Percentiles rank a stretch among this genome's conserved stretches.
Evolutionary conservation across 176 grass and related monocot species (phyloP).

Genomic region (Pontederia crassipes): DNA sequence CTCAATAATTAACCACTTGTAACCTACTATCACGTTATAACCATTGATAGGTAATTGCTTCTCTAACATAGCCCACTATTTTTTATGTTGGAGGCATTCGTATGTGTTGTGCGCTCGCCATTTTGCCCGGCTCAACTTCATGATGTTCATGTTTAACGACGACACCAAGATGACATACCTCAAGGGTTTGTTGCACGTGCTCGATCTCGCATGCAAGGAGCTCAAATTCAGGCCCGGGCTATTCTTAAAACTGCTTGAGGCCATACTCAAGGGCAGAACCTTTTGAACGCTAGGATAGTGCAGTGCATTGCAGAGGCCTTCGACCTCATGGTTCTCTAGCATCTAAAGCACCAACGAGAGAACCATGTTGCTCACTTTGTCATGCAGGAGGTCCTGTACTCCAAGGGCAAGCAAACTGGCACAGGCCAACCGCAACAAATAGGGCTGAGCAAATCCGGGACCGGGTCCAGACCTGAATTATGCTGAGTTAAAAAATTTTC

Average conservation of each 20-base stretch:
- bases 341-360: constrained; percentile 80
- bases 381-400: constrained; percentile 63
- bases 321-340: constrained; percentile 66
- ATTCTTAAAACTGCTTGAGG: constrained; percentile 74
- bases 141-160: constrained; percentile 46
- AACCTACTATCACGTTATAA: too few relatives aligned
- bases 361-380: constrained; percentile 82
- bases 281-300: constrained; percentile 87
- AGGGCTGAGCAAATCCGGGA: constrained; percentile 48
- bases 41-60: too few relatives aligned
- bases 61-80: too few relatives aligned
- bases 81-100: too few relatives aligned
- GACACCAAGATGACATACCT: constrained; percentile 39
- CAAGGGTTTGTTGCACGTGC: constrained; percentile 33
- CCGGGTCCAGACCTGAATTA: too few relatives aligned
- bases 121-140: constrained; percentile 46
- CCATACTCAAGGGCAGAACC: constrained; percentile 93
- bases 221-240: constrained; percentile 18
- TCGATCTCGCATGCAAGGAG: constrained; percentile 76
- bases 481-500: too few relatives aligned
- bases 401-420: constrained; percentile 71
- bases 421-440: constrained; percentile 53
- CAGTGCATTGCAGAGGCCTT: constrained; percentile 85
- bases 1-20: too few relatives aligned
- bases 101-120: constrained; percentile 51